Evolutionary conservation across 139 green algal genomes (phyloP).

Genomic region (Chlorella sp.): DNA sequence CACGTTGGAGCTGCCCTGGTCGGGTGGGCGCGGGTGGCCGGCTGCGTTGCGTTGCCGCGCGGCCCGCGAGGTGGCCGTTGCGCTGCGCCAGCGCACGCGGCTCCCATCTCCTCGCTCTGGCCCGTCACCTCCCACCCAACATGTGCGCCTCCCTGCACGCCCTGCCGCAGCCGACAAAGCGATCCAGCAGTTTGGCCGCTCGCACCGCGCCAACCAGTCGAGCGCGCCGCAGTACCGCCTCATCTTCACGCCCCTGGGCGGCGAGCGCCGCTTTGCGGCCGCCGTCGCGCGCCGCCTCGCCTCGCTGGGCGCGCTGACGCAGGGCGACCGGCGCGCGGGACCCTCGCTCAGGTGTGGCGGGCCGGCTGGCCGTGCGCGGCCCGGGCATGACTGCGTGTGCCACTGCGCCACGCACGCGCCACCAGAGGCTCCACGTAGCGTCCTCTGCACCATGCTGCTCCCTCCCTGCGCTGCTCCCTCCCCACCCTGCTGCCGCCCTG

Average conservation of each 20-base stretch:
- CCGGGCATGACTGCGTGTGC: too few relatives aligned
- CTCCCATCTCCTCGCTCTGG: too few relatives aligned
- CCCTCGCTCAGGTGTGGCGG: too few relatives aligned
- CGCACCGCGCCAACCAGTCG: constrained; percentile 49
- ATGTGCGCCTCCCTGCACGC: background rate
- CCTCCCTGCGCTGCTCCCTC: too few relatives aligned
- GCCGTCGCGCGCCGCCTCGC: constrained; percentile 85
- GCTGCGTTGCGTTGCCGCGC: too few relatives aligned
- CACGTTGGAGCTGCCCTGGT: constrained; percentile 84
- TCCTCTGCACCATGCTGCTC: too few relatives aligned
- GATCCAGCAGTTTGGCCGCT: constrained; percentile 88
- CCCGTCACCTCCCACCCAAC: background rate
- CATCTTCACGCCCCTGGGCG: constrained; percentile 77
- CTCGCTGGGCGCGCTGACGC: constrained; percentile 83
- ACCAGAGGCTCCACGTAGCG: too few relatives aligned
- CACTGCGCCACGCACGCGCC: too few relatives aligned
- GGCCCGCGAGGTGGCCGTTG: too few relatives aligned
- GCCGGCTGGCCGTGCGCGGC: too few relatives aligned
- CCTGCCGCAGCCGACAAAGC: constrained; percentile 84
- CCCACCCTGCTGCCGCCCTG: too few relatives aligned
- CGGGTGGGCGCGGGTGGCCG: constrained; percentile 2
- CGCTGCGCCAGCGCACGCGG: too few relatives aligned
- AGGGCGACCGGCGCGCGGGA: constrained; percentile 56
- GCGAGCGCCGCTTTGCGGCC: constrained; percentile 85
- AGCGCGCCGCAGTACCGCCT: constrained; percentile 64